Evolutionary conservation across 495 filamentous ascomycete species (phyloP), one percentile per base, ranked within the genome.

Genomic region (Hypoxylon trugodes): DNA sequence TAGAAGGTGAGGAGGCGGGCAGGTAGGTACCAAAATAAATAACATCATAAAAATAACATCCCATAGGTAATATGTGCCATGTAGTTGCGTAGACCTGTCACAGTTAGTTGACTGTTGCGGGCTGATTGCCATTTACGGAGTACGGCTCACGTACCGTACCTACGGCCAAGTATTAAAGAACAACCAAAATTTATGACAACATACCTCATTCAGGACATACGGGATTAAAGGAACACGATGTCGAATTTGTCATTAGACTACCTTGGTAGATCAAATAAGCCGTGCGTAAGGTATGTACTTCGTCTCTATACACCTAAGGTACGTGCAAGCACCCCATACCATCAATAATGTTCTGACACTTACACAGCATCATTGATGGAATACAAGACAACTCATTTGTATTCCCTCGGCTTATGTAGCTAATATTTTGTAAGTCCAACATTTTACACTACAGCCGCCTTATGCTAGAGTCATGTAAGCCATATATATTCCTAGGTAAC

Each of bases 301-400:
- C 4, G 13, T 30, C 16, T 15, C 2, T 40, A 40, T 15, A 9
- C 26, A 38, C 25, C 43, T 47, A 47, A 49, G 24, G 18, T 47
- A 54, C 18, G 25, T 15, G 25, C n/a, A 37, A 12, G 26, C 13
- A 33, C 3, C 13, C 48, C 33, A 37, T 51, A 37, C 9, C 43
- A 28, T 45, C 25, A 18, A 9, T n/a, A 18, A 10, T 25, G 38
- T 25, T 41, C 21, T 45, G 12, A 21, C 21, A 50, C 48, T 47
- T 47, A 47, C 40, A 61, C 57, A 16, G 40, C 42, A 30, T 42
- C n/a, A n/a, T n/a, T n/a, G 6, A 66, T 56, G 49, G 16, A 45
- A 22, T 50, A 66, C 62, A 61, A 59, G 37, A 66, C 62, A 66
- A 28, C 62, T 40, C 56, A 66, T 56, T 16, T 46, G 62, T 66